These are phyloP conservation scores for Xylaria sp. DNA, from an alignment of 2,329 filamentous ascomycete genomes.

Conservation along the genomic window DNA sequence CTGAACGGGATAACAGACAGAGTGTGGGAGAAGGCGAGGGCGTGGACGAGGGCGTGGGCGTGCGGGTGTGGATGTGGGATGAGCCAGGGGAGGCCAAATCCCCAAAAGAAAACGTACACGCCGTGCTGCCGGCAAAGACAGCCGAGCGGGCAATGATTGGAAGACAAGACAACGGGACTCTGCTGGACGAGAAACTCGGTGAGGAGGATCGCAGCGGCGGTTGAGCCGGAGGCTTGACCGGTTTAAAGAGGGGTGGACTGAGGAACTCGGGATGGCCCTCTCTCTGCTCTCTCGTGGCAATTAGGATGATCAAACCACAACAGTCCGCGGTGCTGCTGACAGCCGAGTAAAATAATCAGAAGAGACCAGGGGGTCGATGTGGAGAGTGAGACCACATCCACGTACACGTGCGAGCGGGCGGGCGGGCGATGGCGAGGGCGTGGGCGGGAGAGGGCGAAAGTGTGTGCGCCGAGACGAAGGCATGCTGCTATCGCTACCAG, in stretches of 20 bases:
- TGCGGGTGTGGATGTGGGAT: constrained; percentile 41
- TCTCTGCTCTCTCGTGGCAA: constrained; percentile 43
- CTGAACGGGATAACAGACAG: constrained; percentile 27
- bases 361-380: constrained; percentile 24
- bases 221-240: constrained; percentile 49
- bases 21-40: constrained; percentile 27
- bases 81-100: constrained; percentile 41
- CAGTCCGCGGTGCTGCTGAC: constrained; percentile 37
- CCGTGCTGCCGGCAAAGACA: constrained; percentile 44
- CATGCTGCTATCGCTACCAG: constrained; percentile 19
- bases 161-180: constrained; percentile 42
- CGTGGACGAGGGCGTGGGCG: constrained; percentile 30
- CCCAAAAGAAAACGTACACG: constrained; percentile 42
- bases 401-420: constrained; percentile 19
- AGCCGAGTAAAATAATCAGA: constrained; percentile 33
- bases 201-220: constrained; percentile 47
- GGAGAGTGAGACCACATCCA: constrained; percentile 30
- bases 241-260: constrained; percentile 49
- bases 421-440: constrained; percentile 11
- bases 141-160: constrained; percentile 47
- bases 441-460: constrained; percentile 21
- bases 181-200: constrained; percentile 48
- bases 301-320: constrained; percentile 40
- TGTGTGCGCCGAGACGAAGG: not conserved
- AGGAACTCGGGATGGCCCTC: constrained; percentile 40